A percentile compares a stretch with the other conserved stretches of the same genome.
These are phyloP conservation scores for Chlorella ohadii DNA, from an alignment of 139 green algal species.

Conservation along the genomic window DNA sequence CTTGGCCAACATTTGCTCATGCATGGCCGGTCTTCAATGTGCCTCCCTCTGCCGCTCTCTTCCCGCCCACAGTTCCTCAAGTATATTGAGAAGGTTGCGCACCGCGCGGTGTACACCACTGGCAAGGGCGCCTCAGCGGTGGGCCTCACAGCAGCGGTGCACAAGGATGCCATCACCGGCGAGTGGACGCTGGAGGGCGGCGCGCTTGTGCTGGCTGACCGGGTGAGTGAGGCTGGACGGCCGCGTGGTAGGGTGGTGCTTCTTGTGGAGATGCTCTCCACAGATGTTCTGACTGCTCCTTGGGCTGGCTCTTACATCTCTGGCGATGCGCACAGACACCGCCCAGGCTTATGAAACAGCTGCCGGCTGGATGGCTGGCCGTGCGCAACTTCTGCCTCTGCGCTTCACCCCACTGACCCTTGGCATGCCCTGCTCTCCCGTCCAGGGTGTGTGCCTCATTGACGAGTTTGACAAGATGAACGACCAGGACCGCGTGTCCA, in stretches of 20 bases:
- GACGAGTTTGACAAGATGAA: slow-evolving; percentile 99
- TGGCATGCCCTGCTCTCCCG: neutral
- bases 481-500: slow-evolving; percentile 93
- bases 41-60: no score
- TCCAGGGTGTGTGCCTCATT: slow-evolving; percentile 94
- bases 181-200: slow-evolving; percentile 99
- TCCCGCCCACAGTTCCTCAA: slow-evolving; percentile 98
- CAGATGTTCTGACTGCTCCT: no score
- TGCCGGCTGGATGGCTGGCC: no score
- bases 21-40: no score
- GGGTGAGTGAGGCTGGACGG: no score
- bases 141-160: slow-evolving; percentile 95
- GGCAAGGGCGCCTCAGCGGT: slow-evolving; percentile 98
- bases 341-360: no score
- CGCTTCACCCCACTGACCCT: neutral
- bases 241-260: no score
- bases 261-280: no score
- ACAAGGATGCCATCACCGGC: slow-evolving; percentile 92
- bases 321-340: no score
- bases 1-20: no score
- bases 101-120: slow-evolving; percentile 96
- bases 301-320: no score
- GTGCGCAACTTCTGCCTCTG: neutral
- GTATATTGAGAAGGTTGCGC: slow-evolving; percentile 96
- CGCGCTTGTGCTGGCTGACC: slow-evolving; percentile 97